Base-by-base conservation (phyloP, 257 asterid genomes). In the Forsythia suspensa region DNA sequence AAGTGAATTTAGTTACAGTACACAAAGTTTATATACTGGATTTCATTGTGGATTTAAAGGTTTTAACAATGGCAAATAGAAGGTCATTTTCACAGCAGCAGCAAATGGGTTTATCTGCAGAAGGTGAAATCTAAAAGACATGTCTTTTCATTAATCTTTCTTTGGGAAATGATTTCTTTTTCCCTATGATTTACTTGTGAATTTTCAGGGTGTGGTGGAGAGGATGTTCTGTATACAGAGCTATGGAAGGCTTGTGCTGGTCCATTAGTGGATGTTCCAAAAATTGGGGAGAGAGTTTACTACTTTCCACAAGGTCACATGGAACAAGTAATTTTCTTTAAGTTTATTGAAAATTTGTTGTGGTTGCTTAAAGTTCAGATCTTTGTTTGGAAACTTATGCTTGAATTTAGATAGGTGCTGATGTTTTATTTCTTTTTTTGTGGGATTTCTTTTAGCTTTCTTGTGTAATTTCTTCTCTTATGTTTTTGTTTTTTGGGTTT, bases 271-370 rank as follows among this genome's bases (percentile, higher is more conserved):
- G 97, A 94, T 86, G 87, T 96, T 76, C 98, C 99, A 36, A 93
- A 81, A 82, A 77, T n/a, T 68, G 77, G 70, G 41, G 98, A 96
- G 74, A 91, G 85, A 59, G 98, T 96, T 74, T 96, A 87, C 81
- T 96, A 96, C 85, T 96, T 96, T 46, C 98, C 98, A 20, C 99
- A 96, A 80, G 99, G 99, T n/a, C 99, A 91, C 82, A 93, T 96
- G 97, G 99, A 96, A 65, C 99, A 96, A 85, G 99, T 95, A 79
- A 83, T 48, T 3, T 1, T 37, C 24, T 29, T 39, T 16, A 21
- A 44, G 11, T 40, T 12, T 29, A 46, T 71, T 3, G 12, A 21
- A 11, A 29, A 69, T 74, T 52, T 9, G 7, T 18, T 59, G 70
- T 80, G 59, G 75, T 51, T 46, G 38, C 70, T 51, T 8, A 74